Evolutionary conservation across 169 alveolate species (phyloP), one percentile per base, ranked within the genome.

Genomic region (Plasmodium gonderi): DNA sequence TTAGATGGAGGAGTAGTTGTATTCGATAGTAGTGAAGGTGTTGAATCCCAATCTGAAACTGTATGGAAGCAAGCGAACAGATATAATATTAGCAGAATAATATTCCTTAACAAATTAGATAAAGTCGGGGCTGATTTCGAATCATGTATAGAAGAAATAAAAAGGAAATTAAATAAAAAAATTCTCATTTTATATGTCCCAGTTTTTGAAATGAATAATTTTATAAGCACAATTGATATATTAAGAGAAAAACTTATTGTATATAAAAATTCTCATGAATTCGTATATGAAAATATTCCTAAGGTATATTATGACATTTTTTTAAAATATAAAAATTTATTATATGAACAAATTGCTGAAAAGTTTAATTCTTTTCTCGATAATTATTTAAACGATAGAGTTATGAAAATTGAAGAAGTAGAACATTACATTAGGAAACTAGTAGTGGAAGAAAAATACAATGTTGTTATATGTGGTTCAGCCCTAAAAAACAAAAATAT

Each of bases 1-100:
- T 96, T 98, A 72, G 99, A 98, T 92, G 99, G 99, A 0, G 99
- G 99, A 0, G 97, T 98, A 9, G 99, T 98, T 1, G 98, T 98
- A n/a, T 98, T 98, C 83, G 99, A 98, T 93, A 98, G 99, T 2
- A 98, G 98, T 75, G 98, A 98, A 3, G 99, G 99, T 0, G 99
- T 98, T 26, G 98, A 98, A 97, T 98, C 99, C 8, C 98, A 98
- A 95, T 95, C 98, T 5, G 99, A 98, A 82, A 97, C 99, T 12
- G 99, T 97, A 0, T 98, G 99, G 99, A 74, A 97, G 38, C 98
- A 98, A 87, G 98, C 99, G 4, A 96, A 98, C 79, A 97, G 95
- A 85, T 97, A 95, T 72, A 94, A 93, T 51, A 97, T 98, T 29
- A 99, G 99, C 14, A 92, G 99, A 64, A 94, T 98, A 29, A 99